phyloP scores from a whole-genome alignment of 1,284 basidiomycete species.

The Ganoderma meredithae region DNA sequence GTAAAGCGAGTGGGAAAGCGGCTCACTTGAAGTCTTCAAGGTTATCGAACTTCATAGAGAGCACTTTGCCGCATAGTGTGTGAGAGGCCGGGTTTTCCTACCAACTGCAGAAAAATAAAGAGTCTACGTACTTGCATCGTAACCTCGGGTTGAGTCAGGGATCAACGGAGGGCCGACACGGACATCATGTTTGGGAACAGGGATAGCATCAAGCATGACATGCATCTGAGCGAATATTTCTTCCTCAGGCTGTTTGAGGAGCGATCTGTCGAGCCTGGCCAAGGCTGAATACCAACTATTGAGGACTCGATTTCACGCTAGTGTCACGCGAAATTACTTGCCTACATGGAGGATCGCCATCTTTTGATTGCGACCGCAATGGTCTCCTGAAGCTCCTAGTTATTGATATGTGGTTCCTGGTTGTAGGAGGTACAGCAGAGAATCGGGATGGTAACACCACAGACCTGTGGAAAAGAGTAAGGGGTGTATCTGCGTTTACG shows the following conservation, averaged over 20 bases:
- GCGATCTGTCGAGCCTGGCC: constrained; percentile 21
- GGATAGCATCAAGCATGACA: constrained; percentile 17
- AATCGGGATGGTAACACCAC: neutral
- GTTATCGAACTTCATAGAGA: constrained; percentile 23
- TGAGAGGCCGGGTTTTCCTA: neutral
- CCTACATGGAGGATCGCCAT: constrained; percentile 27
- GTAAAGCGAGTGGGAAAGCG: neutral
- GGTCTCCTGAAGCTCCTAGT: too few relatives aligned
- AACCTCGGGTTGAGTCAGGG: constrained; percentile 19
- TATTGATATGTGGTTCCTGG: neutral
- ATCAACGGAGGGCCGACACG: constrained; percentile 25
- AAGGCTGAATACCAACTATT: constrained; percentile 13
- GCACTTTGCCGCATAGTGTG: constrained; percentile 3
- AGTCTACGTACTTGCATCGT: constrained; percentile 23
- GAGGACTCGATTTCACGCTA: too few relatives aligned
- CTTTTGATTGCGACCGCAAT: neutral
- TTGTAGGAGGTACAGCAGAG: neutral
- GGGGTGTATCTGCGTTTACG: neutral
- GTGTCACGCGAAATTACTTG: neutral
- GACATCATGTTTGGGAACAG: constrained; percentile 22
- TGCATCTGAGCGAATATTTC: constrained; percentile 22
- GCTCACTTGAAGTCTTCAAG: constrained; percentile 24
- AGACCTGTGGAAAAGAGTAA: too few relatives aligned
- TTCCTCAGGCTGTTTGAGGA: constrained; percentile 19
- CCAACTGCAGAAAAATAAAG: too few relatives aligned